phyloP scores from a whole-genome alignment of 306 rosid genomes.

The Quercus suber region DNA sequence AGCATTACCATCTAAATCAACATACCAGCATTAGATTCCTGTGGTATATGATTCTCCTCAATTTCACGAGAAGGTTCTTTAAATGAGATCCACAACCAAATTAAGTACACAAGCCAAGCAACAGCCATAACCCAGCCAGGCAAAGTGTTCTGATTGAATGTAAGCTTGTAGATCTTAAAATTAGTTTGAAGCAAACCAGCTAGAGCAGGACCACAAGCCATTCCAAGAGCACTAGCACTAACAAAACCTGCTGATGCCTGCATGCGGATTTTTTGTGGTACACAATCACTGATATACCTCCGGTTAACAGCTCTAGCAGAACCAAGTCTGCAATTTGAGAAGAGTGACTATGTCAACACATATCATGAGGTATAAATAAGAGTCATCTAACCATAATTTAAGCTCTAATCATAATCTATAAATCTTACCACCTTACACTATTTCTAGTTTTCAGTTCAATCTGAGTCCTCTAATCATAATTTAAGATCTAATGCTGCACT shows the following conservation, averaged over 20 bases:
- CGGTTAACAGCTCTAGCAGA: conserved; percentile 99
- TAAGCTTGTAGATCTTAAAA: conserved; percentile 74
- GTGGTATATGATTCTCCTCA: conserved; percentile 37
- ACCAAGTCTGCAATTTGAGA: conserved; percentile 65
- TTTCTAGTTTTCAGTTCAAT: conserved; percentile 10
- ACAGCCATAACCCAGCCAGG: conserved; percentile 99
- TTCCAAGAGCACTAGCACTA: conserved; percentile 99
- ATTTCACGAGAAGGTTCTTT: conserved; percentile 74
- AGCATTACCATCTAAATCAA: conserved; percentile 17
- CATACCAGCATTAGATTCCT: conserved; percentile 63
- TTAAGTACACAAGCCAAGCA: conserved; percentile 82
- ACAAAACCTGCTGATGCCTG: conserved; percentile 99
- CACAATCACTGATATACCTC: conserved; percentile 97
- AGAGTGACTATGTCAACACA: conserved; percentile 12
- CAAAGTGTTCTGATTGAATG: conserved; percentile 77
- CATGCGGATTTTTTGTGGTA: conserved; percentile 83
- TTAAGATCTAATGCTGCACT: neutral
- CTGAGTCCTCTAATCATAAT: neutral
- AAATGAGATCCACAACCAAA: conserved; percentile 81
- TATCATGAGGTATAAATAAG: neutral
- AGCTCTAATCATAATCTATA: conserved; percentile 5
- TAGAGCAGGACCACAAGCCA: conserved; percentile 99
- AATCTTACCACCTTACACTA: conserved; percentile 3
- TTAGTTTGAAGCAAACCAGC: conserved; percentile 87
- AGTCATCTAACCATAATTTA: neutral